These are phyloP conservation scores for Biscutella laevigata DNA, from an alignment of 441 rosid species.

Conservation along the genomic window DNA sequence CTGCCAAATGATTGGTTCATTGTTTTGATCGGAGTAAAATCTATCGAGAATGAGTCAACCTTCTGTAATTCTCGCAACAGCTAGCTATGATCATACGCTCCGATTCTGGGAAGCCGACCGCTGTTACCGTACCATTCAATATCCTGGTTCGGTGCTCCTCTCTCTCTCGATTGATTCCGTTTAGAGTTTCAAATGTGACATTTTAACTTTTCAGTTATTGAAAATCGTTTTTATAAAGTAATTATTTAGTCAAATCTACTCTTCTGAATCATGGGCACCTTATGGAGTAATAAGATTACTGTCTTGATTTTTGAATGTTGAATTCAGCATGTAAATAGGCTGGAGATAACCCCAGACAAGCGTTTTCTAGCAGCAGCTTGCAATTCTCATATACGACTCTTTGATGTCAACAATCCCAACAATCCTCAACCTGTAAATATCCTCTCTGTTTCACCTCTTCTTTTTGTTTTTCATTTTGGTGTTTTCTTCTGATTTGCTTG, in stretches of 20 bases:
- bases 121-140: slow-evolving; percentile 85
- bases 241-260: no score
- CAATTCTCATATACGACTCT: slow-evolving; percentile 83
- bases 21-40: not conserved
- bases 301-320: not conserved
- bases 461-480: slow-evolving; percentile 7
- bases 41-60: slow-evolving; percentile 59
- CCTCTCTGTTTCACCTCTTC: slow-evolving; percentile 8
- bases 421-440: slow-evolving; percentile 71
- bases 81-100: slow-evolving; percentile 87
- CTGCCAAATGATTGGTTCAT: not conserved
- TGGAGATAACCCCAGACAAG: slow-evolving; percentile 93
- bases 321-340: slow-evolving; percentile 92
- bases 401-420: slow-evolving; percentile 70
- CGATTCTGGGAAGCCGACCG: slow-evolving; percentile 95
- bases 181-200: not conserved
- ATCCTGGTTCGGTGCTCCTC: slow-evolving; percentile 55
- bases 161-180: not conserved
- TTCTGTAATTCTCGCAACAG: slow-evolving; percentile 81
- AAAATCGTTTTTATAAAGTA: no score
- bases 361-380: slow-evolving; percentile 79
- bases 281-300: not conserved
- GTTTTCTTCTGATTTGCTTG: not conserved
- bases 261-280: no score
- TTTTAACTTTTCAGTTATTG: not conserved